Base-by-base conservation (phyloP, 495 filamentous ascomycete species). In the Hypoxylon trugodes region DNA sequence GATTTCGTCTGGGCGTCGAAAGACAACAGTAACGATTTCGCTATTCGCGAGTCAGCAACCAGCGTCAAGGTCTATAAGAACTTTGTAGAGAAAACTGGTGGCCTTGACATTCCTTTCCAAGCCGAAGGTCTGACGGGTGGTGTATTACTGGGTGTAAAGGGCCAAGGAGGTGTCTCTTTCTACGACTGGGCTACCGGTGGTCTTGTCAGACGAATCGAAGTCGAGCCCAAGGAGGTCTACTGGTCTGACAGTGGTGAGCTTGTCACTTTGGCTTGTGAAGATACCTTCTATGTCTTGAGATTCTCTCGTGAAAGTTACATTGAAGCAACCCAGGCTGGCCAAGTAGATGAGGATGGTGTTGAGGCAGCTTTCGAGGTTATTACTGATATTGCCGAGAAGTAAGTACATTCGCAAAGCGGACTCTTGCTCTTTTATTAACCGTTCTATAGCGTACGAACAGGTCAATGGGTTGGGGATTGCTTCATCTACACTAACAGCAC, bases 1-100 rank as follows among this genome's bases (percentile, higher is more conserved):
- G 95, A 99, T 74, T 99, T 99, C 72, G 92, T 90, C 10, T 99
- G 95, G 95, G 96, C 91, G 2, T 90, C 91, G 15, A 97, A 97
- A 76, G 96, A 97, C 40, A 96, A 98, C 78, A 96, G 92, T 74
- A 98, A 97, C 74, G 96, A 99, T 69, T 98, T 95, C 65, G 95
- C 95, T 35, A 98, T 99, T 66, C 87, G 95, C 13, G 95, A 98
- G 74, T 97, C 92, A 7, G 73, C 89, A 4, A 95, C 91, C 18
- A 96, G 90, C 71, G 91, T 99, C 68, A 96, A 96, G 80, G 87
- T 97, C 22, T 98, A 92, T 82, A 92, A 92, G 74, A 98, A 98
- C 73, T 98, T 99, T 78, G 91, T 96, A 68, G 94, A 98, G 72
- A 93, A 94, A 72, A 80, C 85, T 41, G 89, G 89, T 61, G 92